Conservation (phyloP, 345 rosid species). For the Boechera stricta region DNA sequence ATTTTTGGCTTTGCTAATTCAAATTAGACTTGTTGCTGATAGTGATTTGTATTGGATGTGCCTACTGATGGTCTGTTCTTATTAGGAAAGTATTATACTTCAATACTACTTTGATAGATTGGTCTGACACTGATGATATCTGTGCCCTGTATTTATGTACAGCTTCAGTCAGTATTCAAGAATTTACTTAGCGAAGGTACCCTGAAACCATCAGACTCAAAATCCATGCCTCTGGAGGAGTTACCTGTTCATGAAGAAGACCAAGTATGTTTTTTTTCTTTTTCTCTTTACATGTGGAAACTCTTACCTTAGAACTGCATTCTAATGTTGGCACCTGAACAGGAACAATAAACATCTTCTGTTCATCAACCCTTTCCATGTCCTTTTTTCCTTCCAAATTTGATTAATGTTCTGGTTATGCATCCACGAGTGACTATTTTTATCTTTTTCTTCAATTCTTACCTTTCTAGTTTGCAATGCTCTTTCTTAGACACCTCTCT, state of each 20-base stretch:
- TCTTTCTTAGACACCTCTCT: conserved; percentile 16
- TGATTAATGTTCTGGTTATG: conserved; percentile 20
- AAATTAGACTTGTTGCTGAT: background rate
- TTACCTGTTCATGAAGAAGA: conserved; percentile 46
- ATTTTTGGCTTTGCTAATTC: too few species aligned
- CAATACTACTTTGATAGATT: conserved; percentile 15
- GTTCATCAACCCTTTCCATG: conserved; percentile 20
- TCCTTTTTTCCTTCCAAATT: background rate
- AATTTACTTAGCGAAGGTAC: conserved; percentile 46
- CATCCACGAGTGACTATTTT: background rate
- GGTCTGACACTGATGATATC: conserved; percentile 14
- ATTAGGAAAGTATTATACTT: conserved; percentile 3
- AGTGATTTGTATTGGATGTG: background rate
- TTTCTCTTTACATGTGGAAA: background rate
- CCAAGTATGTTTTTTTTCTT: conserved; percentile 48
- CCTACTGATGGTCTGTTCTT: conserved; percentile 3
- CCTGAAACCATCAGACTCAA: conserved; percentile 39
- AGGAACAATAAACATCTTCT: conserved; percentile 17
- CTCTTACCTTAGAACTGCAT: conserved; percentile 5
- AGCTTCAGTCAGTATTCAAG: conserved; percentile 57
- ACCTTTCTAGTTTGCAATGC: conserved; percentile 11
- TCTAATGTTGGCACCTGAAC: background rate
- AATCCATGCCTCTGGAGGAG: conserved; percentile 52
- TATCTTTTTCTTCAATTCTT: background rate
- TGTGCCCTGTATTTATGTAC: conserved; percentile 29